These are phyloP conservation scores for Plasmodium ovale DNA, from an alignment of 169 alveolate genomes.

Conservation along the genomic window DNA sequence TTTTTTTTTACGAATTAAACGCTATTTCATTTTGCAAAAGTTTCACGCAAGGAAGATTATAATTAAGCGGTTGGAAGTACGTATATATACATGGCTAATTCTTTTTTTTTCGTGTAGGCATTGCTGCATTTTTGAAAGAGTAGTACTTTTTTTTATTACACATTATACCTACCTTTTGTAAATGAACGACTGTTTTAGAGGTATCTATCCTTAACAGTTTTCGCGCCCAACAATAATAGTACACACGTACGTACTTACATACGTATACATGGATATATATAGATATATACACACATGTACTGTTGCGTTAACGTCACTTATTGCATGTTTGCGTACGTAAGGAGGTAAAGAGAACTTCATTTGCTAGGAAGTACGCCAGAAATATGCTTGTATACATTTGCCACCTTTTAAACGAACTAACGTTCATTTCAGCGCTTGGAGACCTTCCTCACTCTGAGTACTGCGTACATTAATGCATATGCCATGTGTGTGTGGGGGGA, in stretches of 20 bases:
- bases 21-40: not conserved
- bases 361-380: not conserved
- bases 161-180: no score
- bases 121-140: no score
- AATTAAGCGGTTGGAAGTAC: not conserved
- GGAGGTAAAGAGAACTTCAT: not conserved
- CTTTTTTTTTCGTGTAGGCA: slow-evolving; percentile 1
- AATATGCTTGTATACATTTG: not conserved
- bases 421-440: no score
- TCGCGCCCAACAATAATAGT: not conserved
- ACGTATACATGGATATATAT: no score
- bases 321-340: not conserved
- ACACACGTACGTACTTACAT: no score
- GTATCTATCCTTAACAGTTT: not conserved
- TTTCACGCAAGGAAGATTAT: not conserved
- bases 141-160: no score
- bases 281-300: not conserved
- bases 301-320: not conserved
- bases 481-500: no score
- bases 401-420: no score
- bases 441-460: no score
- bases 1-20: not conserved
- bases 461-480: no score
- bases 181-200: not conserved
- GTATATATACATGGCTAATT: not conserved